A percentile compares a stretch with the other conserved stretches of the same genome.
Conservation (phyloP, 169 alveolate genomes). For the Eimeria necatrix region DNA sequence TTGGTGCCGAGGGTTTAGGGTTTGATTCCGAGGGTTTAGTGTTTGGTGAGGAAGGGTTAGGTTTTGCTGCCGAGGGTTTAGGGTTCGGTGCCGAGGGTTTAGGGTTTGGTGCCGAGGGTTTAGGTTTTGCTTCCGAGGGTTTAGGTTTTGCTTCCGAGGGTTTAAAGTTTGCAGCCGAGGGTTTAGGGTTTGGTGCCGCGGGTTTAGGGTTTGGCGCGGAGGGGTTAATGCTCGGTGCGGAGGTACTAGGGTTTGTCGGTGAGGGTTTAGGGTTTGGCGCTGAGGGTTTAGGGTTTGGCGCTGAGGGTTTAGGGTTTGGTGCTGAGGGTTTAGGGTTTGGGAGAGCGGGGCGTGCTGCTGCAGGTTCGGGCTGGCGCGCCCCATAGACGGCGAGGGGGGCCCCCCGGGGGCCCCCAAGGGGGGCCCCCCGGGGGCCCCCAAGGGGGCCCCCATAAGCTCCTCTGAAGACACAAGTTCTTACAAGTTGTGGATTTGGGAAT, state of each 20-base stretch:
- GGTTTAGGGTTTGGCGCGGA: background rate
- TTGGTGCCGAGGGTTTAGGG: background rate
- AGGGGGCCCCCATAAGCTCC: slow-evolving; percentile 34
- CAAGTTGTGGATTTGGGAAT: slow-evolving; percentile 75
- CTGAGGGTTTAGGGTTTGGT: background rate
- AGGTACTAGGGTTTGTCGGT: background rate
- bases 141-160: background rate
- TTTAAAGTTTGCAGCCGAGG: background rate
- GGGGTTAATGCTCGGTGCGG: background rate
- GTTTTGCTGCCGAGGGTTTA: too few species aligned
- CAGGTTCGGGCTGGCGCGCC: slow-evolving; percentile 53
- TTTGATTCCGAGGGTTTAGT: background rate
- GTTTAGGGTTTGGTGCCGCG: background rate
- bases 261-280: background rate
- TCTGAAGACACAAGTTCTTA: slow-evolving; percentile 45
- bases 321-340: background rate
- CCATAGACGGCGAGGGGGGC: background rate
- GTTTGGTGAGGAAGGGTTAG: background rate
- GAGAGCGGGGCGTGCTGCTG: background rate
- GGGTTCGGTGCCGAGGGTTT: background rate
- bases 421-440: background rate
- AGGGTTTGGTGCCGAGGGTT: background rate
- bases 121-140: background rate
- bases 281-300: slow-evolving; percentile 4
- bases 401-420: background rate